Percentiles rank a stretch among this genome's conserved stretches.
These are phyloP conservation scores for Microcera coccophila DNA, from an alignment of 2,329 filamentous ascomycete species.

Conservation along the genomic window DNA sequence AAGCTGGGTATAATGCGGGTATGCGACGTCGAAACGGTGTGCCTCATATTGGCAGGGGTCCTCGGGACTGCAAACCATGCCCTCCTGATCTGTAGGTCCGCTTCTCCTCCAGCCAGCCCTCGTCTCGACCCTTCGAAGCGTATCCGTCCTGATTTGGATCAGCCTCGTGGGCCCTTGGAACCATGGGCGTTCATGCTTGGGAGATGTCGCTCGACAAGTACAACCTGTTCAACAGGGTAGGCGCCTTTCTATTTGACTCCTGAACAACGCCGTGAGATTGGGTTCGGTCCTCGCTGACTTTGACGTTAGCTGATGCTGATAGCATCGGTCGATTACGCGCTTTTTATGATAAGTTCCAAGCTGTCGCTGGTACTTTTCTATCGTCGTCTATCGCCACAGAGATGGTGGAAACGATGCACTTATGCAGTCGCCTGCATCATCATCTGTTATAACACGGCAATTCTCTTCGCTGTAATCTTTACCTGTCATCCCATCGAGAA, in stretches of 20 bases:
- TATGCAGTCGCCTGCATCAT: conserved; percentile 30
- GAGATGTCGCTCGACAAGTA: conserved; percentile 28
- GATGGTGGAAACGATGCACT: conserved; percentile 30
- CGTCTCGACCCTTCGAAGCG: background rate
- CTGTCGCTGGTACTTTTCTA: conserved; percentile 39
- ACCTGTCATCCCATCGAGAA: conserved; percentile 33
- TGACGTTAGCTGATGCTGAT: background rate
- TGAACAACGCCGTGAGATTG: background rate
- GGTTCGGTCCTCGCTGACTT: background rate
- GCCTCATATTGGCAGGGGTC: conserved; percentile 6
- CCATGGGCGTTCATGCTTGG: conserved; percentile 30
- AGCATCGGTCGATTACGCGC: conserved; percentile 20
- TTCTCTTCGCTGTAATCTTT: conserved; percentile 35
- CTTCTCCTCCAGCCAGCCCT: background rate
- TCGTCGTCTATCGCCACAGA: conserved; percentile 33
- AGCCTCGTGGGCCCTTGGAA: conserved; percentile 28
- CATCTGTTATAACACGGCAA: conserved; percentile 28
- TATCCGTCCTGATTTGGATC: background rate
- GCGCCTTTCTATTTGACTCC: background rate
- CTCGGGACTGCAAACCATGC: conserved; percentile 16
- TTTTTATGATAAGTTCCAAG: conserved; percentile 36
- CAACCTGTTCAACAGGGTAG: conserved; percentile 24
- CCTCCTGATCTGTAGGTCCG: conserved; percentile 18
- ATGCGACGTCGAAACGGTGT: conserved; percentile 26
- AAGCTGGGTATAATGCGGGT: conserved; percentile 20